Percentiles rank a stretch among this genome's conserved stretches.
Evolutionary conservation across 495 filamentous ascomycete species (phyloP).

Genomic region (Neurospora pannonica): DNA sequence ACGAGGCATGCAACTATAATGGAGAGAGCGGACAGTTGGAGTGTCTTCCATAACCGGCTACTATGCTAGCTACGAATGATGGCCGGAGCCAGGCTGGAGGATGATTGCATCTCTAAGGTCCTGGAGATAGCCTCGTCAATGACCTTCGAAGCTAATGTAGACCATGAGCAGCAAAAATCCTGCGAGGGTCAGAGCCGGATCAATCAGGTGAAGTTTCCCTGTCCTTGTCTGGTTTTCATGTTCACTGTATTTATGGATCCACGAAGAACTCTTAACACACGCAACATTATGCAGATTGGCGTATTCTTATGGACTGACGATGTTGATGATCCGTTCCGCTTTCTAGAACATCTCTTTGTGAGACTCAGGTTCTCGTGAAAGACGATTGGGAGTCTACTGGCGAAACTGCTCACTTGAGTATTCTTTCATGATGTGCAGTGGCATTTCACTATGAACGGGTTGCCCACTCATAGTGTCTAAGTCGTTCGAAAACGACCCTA

Average conservation of each 20-base stretch:
- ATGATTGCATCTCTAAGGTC: background rate
- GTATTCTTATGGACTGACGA: background rate
- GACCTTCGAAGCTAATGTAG: background rate
- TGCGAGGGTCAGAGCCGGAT: background rate
- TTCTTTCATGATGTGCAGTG: background rate
- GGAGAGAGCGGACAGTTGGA: background rate
- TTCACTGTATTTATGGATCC: background rate
- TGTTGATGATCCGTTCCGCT: background rate
- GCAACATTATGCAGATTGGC: background rate
- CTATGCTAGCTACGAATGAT: background rate
- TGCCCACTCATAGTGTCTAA: background rate
- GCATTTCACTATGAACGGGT: background rate
- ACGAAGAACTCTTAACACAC: background rate
- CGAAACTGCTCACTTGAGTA: background rate
- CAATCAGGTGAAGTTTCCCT: background rate
- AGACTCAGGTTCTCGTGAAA: background rate
- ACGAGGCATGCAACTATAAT: background rate
- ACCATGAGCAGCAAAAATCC: background rate
- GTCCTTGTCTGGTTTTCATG: background rate
- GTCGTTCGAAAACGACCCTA: background rate
- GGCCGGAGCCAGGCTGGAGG: background rate
- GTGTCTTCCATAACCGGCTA: background rate
- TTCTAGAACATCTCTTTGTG: background rate
- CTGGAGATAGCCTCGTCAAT: background rate
- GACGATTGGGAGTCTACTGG: background rate